Conservation (phyloP, 2,329 filamentous ascomycete species). For the Rhynchosporium secalis region DNA sequence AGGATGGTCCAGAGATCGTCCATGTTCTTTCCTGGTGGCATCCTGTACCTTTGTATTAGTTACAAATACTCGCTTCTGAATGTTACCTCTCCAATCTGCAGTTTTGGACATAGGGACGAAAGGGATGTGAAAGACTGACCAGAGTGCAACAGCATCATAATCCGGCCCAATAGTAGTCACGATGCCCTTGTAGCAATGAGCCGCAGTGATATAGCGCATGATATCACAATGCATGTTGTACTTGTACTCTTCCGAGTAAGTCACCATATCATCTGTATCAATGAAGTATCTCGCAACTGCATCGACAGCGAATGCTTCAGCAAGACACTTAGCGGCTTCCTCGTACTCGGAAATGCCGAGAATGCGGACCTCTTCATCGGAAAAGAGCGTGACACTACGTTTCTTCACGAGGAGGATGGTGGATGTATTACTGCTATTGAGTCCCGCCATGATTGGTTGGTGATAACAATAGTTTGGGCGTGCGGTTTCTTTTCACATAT, state of each 20-base stretch:
- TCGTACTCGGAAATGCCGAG: conserved; percentile 68
- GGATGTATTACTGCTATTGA: conserved; percentile 41
- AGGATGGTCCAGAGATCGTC: conserved; percentile 72
- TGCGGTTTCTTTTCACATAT: conserved; percentile 28
- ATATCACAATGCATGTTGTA: conserved; percentile 78
- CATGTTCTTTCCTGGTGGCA: conserved; percentile 72
- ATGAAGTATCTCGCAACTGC: conserved; percentile 74
- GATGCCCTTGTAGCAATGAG: conserved; percentile 71
- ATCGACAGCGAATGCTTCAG: conserved; percentile 76
- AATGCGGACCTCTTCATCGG: conserved; percentile 59
- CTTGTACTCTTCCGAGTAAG: conserved; percentile 64
- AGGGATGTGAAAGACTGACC: conserved; percentile 52
- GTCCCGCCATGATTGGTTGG: conserved; percentile 39
- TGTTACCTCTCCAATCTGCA: background rate
- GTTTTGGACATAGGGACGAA: background rate
- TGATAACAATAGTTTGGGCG: background rate
- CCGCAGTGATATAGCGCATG: conserved; percentile 74
- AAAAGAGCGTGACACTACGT: conserved; percentile 34
- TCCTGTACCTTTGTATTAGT: conserved; percentile 50
- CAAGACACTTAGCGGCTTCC: conserved; percentile 69
- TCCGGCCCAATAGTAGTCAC: conserved; percentile 74
- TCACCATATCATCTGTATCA: conserved; percentile 65
- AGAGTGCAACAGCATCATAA: conserved; percentile 76
- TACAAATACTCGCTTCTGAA: background rate
- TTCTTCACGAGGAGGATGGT: conserved; percentile 37